Evolutionary conservation across 345 rosid species (phyloP), one percentile per base, ranked within the genome.

Genomic region (Capsella bursapastoris): DNA sequence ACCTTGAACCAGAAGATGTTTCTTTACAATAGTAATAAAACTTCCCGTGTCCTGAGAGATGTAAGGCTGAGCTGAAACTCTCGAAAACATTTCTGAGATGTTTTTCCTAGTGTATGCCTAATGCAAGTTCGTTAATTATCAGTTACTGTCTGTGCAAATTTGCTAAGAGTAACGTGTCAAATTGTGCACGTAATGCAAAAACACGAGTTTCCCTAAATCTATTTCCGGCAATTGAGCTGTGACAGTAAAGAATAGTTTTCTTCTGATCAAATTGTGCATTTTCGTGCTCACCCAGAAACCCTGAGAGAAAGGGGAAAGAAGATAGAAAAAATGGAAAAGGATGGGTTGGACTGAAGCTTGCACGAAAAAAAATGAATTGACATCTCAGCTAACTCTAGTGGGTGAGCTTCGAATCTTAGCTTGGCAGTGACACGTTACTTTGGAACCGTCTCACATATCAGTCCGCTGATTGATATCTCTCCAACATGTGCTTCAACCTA

Each of bases 401-500:
- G 79, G 58, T 53, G 41, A 8, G 34, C 32, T 70, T 70, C 29
- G 3, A 77, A 65, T 65, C 77, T 58, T 77, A 50, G 57, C 81
- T 71, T 77, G 35, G 73, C 68, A 71, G 81, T 53, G 62, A 77
- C 49, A 48, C 28, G 8, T 63, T 57, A 56, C 80, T 77, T 77
- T 25, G 40, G 51, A 45, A 7, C 45, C 61, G 40, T 29, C 70
- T 68, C 57, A 74, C 64, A 57, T 65, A 14, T 44, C 4, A 56
- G 16, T 73, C 63, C 8, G 32, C 55, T 29, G 28, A 48, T 51
- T 74, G 61, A 31, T 58, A 34, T 50, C 69, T 51, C 55, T 44
- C 13, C 64, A 44, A 69, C 45, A 27, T 55, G 11, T 25, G 28
- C 62, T 31, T 18, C 22, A 12, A 49, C 68, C 71, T 63, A 45